Conservation (phyloP, 2,329 filamentous ascomycete species). For the Stachybotrys chlorohalonatus region DNA sequence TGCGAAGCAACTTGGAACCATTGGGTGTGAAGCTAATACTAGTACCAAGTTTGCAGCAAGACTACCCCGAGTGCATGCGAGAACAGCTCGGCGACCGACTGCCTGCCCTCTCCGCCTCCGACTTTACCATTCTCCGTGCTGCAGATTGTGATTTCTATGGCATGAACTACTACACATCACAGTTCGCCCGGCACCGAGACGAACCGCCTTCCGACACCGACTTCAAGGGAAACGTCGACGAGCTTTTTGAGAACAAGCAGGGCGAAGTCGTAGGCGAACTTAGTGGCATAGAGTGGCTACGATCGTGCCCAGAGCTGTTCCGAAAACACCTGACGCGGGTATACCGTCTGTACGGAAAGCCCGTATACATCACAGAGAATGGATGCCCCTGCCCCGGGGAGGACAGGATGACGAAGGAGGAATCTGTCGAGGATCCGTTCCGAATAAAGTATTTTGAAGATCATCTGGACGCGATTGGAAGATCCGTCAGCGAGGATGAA, state of each 20-base stretch:
- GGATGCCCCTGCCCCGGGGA: slow-evolving; percentile 25
- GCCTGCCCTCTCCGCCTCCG: slow-evolving; percentile 16
- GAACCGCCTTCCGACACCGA: slow-evolving; percentile 16
- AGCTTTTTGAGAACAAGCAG: slow-evolving; percentile 19
- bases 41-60: slow-evolving; percentile 13
- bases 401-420: slow-evolving; percentile 21
- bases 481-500: slow-evolving; percentile 8
- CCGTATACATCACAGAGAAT: slow-evolving; percentile 21
- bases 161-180: slow-evolving; percentile 31
- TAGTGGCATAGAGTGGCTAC: slow-evolving; percentile 23
- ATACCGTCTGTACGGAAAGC: slow-evolving; percentile 13
- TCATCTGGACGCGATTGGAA: slow-evolving; percentile 26
- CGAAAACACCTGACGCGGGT: slow-evolving; percentile 18
- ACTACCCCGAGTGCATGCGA: slow-evolving; percentile 27
- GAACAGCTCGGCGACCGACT: slow-evolving; percentile 20
- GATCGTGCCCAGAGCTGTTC: slow-evolving; percentile 11
- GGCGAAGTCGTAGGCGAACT: slow-evolving; percentile 18
- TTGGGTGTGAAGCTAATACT: not conserved
- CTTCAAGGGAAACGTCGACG: slow-evolving; percentile 22
- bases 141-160: slow-evolving; percentile 25
- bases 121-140: slow-evolving; percentile 14
- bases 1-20: not conserved
- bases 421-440: slow-evolving; percentile 26
- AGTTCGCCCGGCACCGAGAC: slow-evolving; percentile 20
- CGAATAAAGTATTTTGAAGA: slow-evolving; percentile 26